These are phyloP conservation scores for Fusarium sp. DNA, from an alignment of 2,329 filamentous ascomycete species.

Conservation along the genomic window DNA sequence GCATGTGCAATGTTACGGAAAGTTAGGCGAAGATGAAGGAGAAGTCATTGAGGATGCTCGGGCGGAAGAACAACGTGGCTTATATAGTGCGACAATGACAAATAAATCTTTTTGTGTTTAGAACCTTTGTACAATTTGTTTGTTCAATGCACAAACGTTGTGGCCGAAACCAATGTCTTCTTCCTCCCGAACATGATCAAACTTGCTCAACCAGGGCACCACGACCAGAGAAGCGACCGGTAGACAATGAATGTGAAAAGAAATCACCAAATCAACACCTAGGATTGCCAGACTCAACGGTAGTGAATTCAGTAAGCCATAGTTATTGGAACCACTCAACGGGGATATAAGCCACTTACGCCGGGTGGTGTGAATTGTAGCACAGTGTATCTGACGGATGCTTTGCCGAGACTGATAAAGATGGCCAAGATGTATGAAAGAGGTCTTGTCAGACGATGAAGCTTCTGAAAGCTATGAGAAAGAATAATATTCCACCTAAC, in stretches of 20 bases:
- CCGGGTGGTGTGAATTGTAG: too few relatives aligned
- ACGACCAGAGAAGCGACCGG: accelerated
- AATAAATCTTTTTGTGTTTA: not conserved
- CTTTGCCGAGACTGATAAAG: too few relatives aligned
- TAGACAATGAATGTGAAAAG: not conserved
- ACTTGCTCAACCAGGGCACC: not conserved
- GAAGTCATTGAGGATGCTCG: not conserved
- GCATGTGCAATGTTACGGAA: not conserved
- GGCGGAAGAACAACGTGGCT: not conserved
- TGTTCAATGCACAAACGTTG: not conserved
- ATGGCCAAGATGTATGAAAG: not conserved
- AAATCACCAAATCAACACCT: too few relatives aligned
- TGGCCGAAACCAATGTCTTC: not conserved
- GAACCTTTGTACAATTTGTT: not conserved
- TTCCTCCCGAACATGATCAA: not conserved
- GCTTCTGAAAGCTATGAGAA: not conserved
- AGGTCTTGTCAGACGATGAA: not conserved
- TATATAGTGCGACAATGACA: not conserved
- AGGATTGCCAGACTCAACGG: not conserved
- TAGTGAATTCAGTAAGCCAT: too few relatives aligned
- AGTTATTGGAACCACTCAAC: too few relatives aligned
- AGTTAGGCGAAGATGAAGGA: not conserved
- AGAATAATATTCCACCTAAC: not conserved
- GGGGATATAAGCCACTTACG: too few relatives aligned
- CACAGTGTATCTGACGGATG: too few relatives aligned